Base-by-base conservation (phyloP, 768 basidiomycete genomes). In the Mycena vulgaris region DNA sequence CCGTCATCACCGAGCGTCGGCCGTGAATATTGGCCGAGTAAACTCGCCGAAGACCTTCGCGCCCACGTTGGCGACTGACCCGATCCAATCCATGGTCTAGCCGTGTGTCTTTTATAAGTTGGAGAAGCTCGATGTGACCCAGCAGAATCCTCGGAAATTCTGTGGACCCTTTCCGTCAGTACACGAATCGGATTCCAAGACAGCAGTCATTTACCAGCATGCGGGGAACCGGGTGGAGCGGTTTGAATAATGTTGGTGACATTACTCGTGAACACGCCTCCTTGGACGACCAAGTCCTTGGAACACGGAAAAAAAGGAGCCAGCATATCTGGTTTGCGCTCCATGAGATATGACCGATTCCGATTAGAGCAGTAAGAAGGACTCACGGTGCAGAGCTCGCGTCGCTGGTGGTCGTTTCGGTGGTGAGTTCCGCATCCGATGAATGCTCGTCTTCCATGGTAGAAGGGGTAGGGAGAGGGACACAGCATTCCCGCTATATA, bases 101-200 rank as follows among this genome's bases (percentile, higher is more conserved):
- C 6, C 33, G 33, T 35, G 13, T 35, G 7, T 35, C 33, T 6
- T 35, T 35, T 6, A 6, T 42, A n/a, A n/a, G n/a, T n/a, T n/a
- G n/a, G n/a, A n/a, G n/a, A 16, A 64, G 40, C 25, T 64, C 39
- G 23, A 64, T 45, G 23, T 64, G 52, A 11, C 40, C 63, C 5
- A 55, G 21, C 14, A 52, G 40, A 7, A 64, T 56, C 7, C 16
- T 33, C 19, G 52, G 40, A 27, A 64, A 56, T 7, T 64, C 63
- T 64, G 16, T 17, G 45, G 14, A 5, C 27, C 3, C 2, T 31
- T 5, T 5, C 8, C 9, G 10, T 30, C 19, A 33, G 17, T 27
- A 30, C 19, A 2, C 25, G 19, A 40, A n/a, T n/a, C n/a, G n/a
- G n/a, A n/a, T n/a, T 4, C 21, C 31, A 2, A 21, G 21, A 14